Percentiles rank a stretch among this genome's conserved stretches.
phyloP scores from a whole-genome alignment of 1,284 basidiomycete genomes.

The Leccinum fallax region DNA sequence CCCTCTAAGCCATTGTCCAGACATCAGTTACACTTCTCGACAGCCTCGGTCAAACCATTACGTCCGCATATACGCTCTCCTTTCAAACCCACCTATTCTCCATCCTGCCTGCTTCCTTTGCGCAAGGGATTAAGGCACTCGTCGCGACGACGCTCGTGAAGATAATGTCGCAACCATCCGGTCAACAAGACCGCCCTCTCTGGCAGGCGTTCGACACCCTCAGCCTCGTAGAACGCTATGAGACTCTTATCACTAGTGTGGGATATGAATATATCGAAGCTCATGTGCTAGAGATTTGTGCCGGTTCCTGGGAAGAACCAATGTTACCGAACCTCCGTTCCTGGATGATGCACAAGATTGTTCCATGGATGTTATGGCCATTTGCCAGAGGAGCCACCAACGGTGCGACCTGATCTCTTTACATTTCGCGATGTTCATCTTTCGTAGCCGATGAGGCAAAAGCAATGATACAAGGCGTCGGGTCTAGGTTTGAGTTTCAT shows the following conservation, averaged over 20 bases:
- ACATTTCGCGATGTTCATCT: constrained; percentile 24
- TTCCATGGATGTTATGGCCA: constrained; percentile 81
- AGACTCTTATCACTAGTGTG: constrained; percentile 79
- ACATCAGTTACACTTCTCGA: constrained; percentile 15
- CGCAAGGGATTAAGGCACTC: constrained; percentile 63
- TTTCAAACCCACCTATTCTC: constrained; percentile 76
- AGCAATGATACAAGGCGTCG: constrained; percentile 76
- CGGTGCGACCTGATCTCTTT: constrained; percentile 42
- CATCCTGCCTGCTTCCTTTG: constrained; percentile 64
- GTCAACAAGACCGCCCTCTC: constrained; percentile 39
- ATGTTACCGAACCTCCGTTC: constrained; percentile 62
- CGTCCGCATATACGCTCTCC: constrained; percentile 58
- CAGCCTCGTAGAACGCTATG: constrained; percentile 83
- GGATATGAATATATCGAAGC: constrained; percentile 84
- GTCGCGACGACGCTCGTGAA: constrained; percentile 57
- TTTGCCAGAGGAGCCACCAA: constrained; percentile 68
- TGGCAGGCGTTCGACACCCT: constrained; percentile 74
- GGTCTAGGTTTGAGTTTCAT: constrained; percentile 88
- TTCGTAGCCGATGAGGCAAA: constrained; percentile 66
- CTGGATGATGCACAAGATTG: constrained; percentile 80
- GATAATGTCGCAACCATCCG: constrained; percentile 31
- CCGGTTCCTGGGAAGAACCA: constrained; percentile 68
- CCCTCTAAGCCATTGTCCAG: constrained; percentile 1
- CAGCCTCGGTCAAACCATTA: constrained; percentile 63
- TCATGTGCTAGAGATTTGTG: constrained; percentile 67